phyloP scores from a whole-genome alignment of 768 basidiomycete genomes.

The Kondoa malvinella region DNA sequence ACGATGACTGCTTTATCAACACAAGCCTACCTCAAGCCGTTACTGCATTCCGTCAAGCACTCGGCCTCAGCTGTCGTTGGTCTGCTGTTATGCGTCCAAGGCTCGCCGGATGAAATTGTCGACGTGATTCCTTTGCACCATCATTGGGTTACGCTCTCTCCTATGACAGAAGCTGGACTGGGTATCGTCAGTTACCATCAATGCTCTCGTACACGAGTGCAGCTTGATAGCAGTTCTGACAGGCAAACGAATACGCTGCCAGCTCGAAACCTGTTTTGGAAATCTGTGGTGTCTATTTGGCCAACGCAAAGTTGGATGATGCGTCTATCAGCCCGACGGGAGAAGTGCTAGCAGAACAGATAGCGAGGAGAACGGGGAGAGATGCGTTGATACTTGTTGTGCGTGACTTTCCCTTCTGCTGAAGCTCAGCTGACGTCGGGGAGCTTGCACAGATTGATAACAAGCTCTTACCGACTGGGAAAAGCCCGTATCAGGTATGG shows the following conservation, averaged over 20 bases:
- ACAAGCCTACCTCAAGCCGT: slow-evolving; percentile 51
- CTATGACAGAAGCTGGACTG: slow-evolving; percentile 61
- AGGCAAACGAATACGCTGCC: slow-evolving; percentile 25
- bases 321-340: slow-evolving; percentile 48
- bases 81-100: slow-evolving; percentile 47
- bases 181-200: slow-evolving; percentile 17
- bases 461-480: background rate
- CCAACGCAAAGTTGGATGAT: slow-evolving; percentile 41
- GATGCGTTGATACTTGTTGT: slow-evolving; percentile 58
- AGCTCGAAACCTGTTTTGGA: background rate
- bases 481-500: background rate
- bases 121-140: slow-evolving; percentile 65
- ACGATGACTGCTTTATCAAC: background rate
- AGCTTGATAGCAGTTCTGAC: background rate
- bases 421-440: background rate
- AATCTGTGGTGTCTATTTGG: slow-evolving; percentile 27
- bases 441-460: background rate
- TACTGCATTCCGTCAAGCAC: slow-evolving; percentile 63
- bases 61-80: slow-evolving; percentile 61
- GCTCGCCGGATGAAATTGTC: slow-evolving; percentile 32
- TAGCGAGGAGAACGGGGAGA: slow-evolving; percentile 39
- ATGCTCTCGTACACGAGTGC: background rate
- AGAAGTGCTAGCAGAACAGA: slow-evolving; percentile 44
- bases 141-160: slow-evolving; percentile 66
- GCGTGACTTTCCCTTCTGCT: background rate